phyloP scores from a whole-genome alignment of 2,329 filamentous ascomycete genomes.

The Talaromyces pinophilus region DNA sequence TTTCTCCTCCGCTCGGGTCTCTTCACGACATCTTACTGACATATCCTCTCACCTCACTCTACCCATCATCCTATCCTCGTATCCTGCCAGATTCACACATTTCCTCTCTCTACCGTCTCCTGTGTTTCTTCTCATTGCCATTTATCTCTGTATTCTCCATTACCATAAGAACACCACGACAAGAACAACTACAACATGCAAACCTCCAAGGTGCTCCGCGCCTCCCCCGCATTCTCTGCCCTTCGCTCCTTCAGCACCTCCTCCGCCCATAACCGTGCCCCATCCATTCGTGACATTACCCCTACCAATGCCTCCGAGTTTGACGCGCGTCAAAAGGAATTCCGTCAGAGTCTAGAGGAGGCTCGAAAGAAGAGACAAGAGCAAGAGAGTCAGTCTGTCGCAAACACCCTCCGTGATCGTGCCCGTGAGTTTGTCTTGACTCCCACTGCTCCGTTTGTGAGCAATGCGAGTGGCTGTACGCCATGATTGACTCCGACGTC shows the following conservation, averaged over 20 bases:
- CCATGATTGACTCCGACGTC: conserved; percentile 36
- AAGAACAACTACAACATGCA: conserved; percentile 39
- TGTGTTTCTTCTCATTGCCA: background rate
- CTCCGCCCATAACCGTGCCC: conserved; percentile 55
- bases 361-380: conserved; percentile 73
- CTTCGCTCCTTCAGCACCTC: conserved; percentile 62
- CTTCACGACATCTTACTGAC: background rate
- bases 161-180: background rate
- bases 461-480: conserved; percentile 45
- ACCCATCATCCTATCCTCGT: background rate
- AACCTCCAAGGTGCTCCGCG: conserved; percentile 52
- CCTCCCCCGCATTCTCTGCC: conserved; percentile 50
- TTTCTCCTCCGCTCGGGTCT: background rate
- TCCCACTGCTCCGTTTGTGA: conserved; percentile 49
- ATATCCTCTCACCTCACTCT: background rate
- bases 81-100: background rate
- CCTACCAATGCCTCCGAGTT: conserved; percentile 72
- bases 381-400: conserved; percentile 77
- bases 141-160: background rate
- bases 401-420: conserved; percentile 38
- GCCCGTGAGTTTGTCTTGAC: conserved; percentile 40
- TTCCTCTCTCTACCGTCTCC: too few species aligned
- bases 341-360: conserved; percentile 77
- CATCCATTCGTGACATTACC: conserved; percentile 83
- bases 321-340: conserved; percentile 79